A percentile compares a stretch with the other conserved stretches of the same genome.
Evolutionary conservation across 1,284 basidiomycete genomes (phyloP).

Genomic region (Mycena sp.): DNA sequence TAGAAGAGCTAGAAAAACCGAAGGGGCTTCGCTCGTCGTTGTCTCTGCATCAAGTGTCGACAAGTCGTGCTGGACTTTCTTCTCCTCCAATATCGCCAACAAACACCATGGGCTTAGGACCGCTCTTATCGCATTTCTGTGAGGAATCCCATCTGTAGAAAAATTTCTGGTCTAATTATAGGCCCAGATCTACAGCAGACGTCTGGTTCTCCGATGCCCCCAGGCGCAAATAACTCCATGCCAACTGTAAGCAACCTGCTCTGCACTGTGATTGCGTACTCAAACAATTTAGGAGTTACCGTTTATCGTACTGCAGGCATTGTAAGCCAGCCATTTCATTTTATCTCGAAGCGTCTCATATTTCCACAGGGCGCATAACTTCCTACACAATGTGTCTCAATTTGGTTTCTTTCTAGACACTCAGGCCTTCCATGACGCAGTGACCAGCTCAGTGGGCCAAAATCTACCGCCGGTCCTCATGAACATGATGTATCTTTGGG

Average conservation of each 20-base stretch:
- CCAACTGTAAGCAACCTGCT: background rate
- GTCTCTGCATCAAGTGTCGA: background rate
- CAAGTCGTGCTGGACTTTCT: background rate
- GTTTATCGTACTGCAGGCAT: slow-evolving; percentile 20
- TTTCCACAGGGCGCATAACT: slow-evolving; percentile 21
- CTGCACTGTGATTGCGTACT: background rate
- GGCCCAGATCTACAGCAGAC: slow-evolving; percentile 14
- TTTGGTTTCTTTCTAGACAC: slow-evolving; percentile 29
- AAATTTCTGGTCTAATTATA: background rate
- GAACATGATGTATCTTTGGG: slow-evolving; percentile 29
- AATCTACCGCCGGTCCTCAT: slow-evolving; percentile 20
- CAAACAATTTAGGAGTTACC: slow-evolving; percentile 12
- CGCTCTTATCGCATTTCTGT: slow-evolving; percentile 23
- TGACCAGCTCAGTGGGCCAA: background rate
- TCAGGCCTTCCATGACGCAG: slow-evolving; percentile 21
- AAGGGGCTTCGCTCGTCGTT: background rate
- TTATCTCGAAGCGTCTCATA: no score
- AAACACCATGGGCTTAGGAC: slow-evolving; percentile 12
- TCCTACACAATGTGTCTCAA: slow-evolving; percentile 19
- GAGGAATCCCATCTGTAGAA: background rate
- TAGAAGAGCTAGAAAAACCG: slow-evolving; percentile 20
- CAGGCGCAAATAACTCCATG: background rate
- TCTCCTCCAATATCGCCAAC: background rate
- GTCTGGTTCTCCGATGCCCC: background rate
- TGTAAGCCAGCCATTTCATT: slow-evolving; percentile 1